Conservation (phyloP, 345 rosid species). For the Lumnitzera littorea region DNA sequence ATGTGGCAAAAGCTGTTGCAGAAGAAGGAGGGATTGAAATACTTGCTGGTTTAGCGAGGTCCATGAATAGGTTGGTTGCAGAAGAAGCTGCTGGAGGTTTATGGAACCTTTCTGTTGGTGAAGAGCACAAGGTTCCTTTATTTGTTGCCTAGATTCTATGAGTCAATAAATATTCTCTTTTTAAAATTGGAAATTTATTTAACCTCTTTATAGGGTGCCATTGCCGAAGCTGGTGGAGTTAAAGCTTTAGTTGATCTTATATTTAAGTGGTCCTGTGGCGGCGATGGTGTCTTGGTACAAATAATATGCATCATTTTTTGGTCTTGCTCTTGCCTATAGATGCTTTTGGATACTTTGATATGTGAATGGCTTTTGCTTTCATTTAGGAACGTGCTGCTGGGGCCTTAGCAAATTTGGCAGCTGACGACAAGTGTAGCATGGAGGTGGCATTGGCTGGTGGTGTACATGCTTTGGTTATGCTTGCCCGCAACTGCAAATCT, state of each 20-base stretch:
- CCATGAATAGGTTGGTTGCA: slow-evolving; percentile 73
- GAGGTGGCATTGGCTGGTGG: slow-evolving; percentile 75
- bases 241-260: slow-evolving; percentile 74
- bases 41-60: slow-evolving; percentile 63
- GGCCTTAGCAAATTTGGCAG: slow-evolving; percentile 82
- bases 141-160: not conserved
- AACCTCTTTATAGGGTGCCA: slow-evolving; percentile 43
- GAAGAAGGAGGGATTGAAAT: slow-evolving; percentile 71
- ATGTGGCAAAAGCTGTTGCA: slow-evolving; percentile 79
- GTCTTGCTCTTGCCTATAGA: slow-evolving; percentile 1
- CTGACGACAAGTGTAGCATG: slow-evolving; percentile 80
- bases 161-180: no score
- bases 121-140: slow-evolving; percentile 66
- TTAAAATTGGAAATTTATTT: slow-evolving; percentile 2
- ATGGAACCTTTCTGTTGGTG: slow-evolving; percentile 91
- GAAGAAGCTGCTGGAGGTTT: slow-evolving; percentile 92
- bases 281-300: slow-evolving; percentile 74
- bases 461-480: slow-evolving; percentile 69
- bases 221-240: slow-evolving; percentile 76
- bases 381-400: slow-evolving; percentile 85
- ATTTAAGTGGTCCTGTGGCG: slow-evolving; percentile 67
- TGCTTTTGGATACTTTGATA: not conserved
- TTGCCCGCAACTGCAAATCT: slow-evolving; percentile 73
- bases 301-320: not conserved
- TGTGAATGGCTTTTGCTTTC: slow-evolving; percentile 4